Evolutionary conservation across 148 eudicot genomes (phyloP).

Genomic region (Persicaria maculosa): DNA sequence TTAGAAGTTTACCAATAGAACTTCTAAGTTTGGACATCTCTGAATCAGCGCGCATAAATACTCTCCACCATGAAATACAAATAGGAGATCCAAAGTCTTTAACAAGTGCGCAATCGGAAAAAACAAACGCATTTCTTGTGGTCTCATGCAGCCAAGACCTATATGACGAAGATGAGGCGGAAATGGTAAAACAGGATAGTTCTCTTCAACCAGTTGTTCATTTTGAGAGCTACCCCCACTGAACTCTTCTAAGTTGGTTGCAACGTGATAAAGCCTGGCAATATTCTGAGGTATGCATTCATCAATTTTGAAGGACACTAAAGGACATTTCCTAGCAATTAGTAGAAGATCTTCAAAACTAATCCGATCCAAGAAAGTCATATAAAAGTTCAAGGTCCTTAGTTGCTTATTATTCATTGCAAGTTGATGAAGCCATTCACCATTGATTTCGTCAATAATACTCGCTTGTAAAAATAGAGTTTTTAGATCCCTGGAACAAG

Average conservation of each 20-base stretch:
- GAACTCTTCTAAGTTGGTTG: constrained; percentile 68
- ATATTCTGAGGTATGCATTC: constrained; percentile 66
- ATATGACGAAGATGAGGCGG: constrained; percentile 50
- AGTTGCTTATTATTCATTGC: constrained; percentile 65
- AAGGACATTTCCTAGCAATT: constrained; percentile 68
- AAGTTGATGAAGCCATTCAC: constrained; percentile 81
- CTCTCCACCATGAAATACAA: constrained; percentile 61
- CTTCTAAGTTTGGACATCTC: constrained; percentile 83
- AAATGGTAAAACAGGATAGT: constrained; percentile 40
- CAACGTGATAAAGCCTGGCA: constrained; percentile 42
- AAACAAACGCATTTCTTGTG: constrained; percentile 53
- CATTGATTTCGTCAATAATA: constrained; percentile 42
- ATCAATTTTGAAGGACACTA: constrained; percentile 61
- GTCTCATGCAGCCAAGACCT: constrained; percentile 63
- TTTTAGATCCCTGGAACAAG: constrained; percentile 44
- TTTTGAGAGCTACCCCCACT: constrained; percentile 58
- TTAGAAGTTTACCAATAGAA: constrained; percentile 61
- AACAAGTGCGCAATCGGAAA: constrained; percentile 55
- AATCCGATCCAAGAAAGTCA: constrained; percentile 56
- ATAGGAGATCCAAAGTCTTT: constrained; percentile 74
- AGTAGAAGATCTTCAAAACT: constrained; percentile 55
- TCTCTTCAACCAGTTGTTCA: constrained; percentile 35
- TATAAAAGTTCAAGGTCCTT: constrained; percentile 70
- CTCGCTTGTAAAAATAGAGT: constrained; percentile 79
- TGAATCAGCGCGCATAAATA: constrained; percentile 61